Conservation (phyloP, 495 filamentous ascomycete genomes). For the Aspergillus steynii region DNA sequence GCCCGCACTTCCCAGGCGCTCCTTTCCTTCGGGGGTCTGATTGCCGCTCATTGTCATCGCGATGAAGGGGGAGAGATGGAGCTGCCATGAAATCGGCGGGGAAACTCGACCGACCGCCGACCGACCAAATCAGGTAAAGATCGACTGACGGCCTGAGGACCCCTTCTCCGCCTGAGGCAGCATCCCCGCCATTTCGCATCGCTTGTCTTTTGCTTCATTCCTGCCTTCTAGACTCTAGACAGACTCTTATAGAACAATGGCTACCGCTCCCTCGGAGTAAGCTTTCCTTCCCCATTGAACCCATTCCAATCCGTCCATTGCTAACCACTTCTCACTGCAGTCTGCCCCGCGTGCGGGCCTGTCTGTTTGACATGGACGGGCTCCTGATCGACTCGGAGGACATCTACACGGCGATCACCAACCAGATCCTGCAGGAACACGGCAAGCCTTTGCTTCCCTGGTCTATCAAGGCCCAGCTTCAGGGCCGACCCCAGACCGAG, state of each 20-base stretch:
- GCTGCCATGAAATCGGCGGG: no score
- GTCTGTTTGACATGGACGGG: constrained; percentile 99
- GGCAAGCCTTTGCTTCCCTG: constrained; percentile 75
- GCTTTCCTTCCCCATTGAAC: not conserved
- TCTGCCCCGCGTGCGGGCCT: constrained; percentile 79
- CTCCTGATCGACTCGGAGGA: constrained; percentile 94
- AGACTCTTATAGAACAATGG: constrained; percentile 22
- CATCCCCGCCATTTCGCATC: no score
- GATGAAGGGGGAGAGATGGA: no score
- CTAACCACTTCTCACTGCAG: constrained; percentile 34
- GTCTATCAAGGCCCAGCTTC: constrained; percentile 90
- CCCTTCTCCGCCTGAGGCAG: no score
- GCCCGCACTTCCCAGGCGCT: constrained; percentile 13
- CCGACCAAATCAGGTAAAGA: no score
- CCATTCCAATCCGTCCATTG: constrained; percentile 13
- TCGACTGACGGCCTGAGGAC: no score
- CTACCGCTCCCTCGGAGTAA: constrained; percentile 39
- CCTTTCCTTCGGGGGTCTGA: not conserved
- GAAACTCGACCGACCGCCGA: no score
- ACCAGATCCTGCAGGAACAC: constrained; percentile 75
- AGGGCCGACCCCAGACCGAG: constrained; percentile 82
- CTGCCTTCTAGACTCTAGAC: not conserved
- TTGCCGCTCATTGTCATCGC: constrained; percentile 17
- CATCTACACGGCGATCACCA: constrained; percentile 80
- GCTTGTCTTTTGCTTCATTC: not conserved